These are phyloP conservation scores for Lasiosphaeria hispida DNA, from an alignment of 495 filamentous ascomycete species.

Conservation along the genomic window DNA sequence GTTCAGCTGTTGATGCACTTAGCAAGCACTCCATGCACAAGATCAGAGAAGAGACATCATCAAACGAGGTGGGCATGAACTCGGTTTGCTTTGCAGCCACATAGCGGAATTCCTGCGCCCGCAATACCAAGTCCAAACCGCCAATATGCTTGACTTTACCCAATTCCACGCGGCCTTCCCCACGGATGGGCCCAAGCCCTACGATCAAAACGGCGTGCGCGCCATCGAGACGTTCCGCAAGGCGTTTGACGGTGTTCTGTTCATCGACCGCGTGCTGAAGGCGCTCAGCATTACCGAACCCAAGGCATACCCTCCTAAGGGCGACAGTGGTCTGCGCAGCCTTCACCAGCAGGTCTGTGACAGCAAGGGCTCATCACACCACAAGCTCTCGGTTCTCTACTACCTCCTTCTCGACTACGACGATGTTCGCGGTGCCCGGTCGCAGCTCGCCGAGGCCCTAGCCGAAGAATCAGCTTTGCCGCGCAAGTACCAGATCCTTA, in stretches of 20 bases:
- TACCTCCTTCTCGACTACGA: slow-evolving; percentile 77
- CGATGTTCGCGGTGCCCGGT: slow-evolving; percentile 39
- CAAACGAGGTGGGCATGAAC: too few relatives aligned
- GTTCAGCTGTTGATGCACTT: too few relatives aligned
- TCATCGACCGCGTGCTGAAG: slow-evolving; percentile 70
- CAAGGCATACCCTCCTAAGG: slow-evolving; percentile 67
- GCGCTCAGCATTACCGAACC: slow-evolving; percentile 65
- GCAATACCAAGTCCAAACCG: background rate
- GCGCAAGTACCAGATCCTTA: slow-evolving; percentile 67
- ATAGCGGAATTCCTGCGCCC: background rate
- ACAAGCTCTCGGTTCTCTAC: slow-evolving; percentile 75
- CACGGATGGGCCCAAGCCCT: slow-evolving; percentile 59
- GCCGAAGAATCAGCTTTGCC: slow-evolving; percentile 53
- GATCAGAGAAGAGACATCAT: too few relatives aligned
- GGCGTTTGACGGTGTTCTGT: slow-evolving; percentile 62
- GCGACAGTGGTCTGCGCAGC: slow-evolving; percentile 58
- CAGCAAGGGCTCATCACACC: slow-evolving; percentile 58
- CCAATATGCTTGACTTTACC: slow-evolving; percentile 42
- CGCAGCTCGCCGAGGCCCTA: slow-evolving; percentile 53
- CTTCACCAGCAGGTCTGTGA: slow-evolving; percentile 63
- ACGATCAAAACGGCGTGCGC: slow-evolving; percentile 55
- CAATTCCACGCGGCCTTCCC: slow-evolving; percentile 65
- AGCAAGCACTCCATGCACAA: too few relatives aligned
- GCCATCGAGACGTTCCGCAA: slow-evolving; percentile 62
- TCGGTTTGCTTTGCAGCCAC: background rate